These are phyloP conservation scores for Knoxia roxburghii DNA, from an alignment of 257 asterid species.

Conservation along the genomic window DNA sequence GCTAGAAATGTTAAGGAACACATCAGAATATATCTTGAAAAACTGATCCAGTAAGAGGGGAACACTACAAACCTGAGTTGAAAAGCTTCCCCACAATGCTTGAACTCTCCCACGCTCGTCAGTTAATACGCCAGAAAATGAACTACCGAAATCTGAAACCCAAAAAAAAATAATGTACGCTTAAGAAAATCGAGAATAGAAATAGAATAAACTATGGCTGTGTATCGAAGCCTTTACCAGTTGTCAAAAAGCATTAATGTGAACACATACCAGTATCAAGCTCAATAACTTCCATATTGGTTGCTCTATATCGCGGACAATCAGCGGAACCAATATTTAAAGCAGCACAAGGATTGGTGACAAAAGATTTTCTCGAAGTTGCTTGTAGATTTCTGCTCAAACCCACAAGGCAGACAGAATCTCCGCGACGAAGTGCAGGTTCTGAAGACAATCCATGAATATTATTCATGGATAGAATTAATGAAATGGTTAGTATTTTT, in stretches of 20 bases:
- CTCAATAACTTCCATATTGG: slow-evolving; percentile 96
- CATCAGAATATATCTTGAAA: slow-evolving; percentile 21
- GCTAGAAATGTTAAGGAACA: slow-evolving; percentile 43
- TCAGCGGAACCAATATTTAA: slow-evolving; percentile 87
- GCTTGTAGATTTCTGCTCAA: slow-evolving; percentile 93
- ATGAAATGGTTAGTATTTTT: neutral
- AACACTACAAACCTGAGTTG: slow-evolving; percentile 75
- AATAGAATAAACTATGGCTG: slow-evolving; percentile 12
- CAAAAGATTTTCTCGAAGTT: slow-evolving; percentile 87
- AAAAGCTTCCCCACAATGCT: slow-evolving; percentile 99
- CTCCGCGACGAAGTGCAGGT: slow-evolving; percentile 93
- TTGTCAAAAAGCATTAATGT: too few relatives aligned
- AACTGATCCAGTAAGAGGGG: neutral
- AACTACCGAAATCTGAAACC: slow-evolving; percentile 81
- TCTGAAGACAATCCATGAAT: slow-evolving; percentile 39
- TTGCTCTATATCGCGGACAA: slow-evolving; percentile 94
- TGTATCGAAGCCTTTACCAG: neutral
- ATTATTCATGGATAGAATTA: neutral
- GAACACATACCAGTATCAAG: slow-evolving; percentile 74
- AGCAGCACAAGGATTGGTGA: slow-evolving; percentile 93
- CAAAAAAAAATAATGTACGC: neutral
- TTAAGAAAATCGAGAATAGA: neutral
- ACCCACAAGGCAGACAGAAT: slow-evolving; percentile 93
- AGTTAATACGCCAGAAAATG: slow-evolving; percentile 95
- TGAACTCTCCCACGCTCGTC: slow-evolving; percentile 92